Evolutionary conservation across 176 grass and related monocot species (phyloP).

Genomic region (Guadua angustifolia): DNA sequence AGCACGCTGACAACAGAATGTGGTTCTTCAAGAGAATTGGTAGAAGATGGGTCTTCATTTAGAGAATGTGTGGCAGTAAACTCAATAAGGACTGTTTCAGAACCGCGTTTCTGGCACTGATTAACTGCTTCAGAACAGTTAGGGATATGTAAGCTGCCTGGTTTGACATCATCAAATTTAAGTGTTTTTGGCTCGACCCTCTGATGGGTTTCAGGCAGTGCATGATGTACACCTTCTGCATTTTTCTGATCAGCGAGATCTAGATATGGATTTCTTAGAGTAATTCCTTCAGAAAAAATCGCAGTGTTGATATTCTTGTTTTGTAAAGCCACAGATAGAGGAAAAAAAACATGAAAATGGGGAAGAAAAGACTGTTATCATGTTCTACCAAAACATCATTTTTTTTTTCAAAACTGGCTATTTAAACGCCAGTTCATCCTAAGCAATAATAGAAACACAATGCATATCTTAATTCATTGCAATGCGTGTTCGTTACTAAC

Average conservation of each 20-base stretch:
- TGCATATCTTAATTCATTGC: not conserved
- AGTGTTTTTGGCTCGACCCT: no score
- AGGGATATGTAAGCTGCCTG: no score
- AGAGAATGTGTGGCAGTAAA: no score
- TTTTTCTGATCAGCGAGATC: conserved; percentile 30
- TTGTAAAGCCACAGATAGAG: not conserved
- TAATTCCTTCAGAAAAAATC: conserved; percentile 30
- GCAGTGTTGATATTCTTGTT: conserved; percentile 11
- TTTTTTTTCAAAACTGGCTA: not conserved
- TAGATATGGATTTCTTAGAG: not conserved
- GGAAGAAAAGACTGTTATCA: not conserved
- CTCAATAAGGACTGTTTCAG: no score
- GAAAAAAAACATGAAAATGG: not conserved
- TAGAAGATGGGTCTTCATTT: no score
- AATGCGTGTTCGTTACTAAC: not conserved
- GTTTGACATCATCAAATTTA: no score
- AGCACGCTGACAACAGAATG: not conserved
- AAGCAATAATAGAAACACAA: not conserved
- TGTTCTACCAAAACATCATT: not conserved
- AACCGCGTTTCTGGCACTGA: no score
- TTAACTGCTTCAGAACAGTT: no score
- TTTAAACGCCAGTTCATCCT: not conserved
- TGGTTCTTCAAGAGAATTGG: not conserved
- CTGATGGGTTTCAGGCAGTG: no score
- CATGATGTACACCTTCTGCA: no score